Base-by-base conservation (phyloP, 768 basidiomycete species). In the Pisolithus sp. region DNA sequence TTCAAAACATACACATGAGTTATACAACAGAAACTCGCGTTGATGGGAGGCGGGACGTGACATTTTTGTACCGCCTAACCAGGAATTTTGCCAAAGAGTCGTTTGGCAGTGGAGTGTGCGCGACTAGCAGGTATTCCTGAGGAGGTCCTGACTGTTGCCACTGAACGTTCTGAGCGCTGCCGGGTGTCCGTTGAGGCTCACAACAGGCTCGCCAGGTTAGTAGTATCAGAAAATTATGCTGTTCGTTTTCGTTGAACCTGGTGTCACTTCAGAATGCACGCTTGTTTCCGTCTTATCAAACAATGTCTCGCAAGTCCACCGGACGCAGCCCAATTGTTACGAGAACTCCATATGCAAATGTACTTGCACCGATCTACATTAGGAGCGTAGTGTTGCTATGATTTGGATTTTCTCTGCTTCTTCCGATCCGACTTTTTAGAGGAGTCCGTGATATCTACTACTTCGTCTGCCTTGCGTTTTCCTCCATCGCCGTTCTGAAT, bases 51-150 rank as follows among this genome's bases (percentile, higher is more conserved):
- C 76, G 86, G 21, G 82, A 87, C 46, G 86, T 99, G 39, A 88
- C 86, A 5, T 99, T 98, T 70, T 70, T 96, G 28, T 99, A 95
- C 68, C 77, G 71, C 28, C 72, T 97, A 20, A 76, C 78, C 0
- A 68, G 72, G 7, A 93, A 93, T 10, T 71, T 92, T 34, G 86
- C 91, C 4, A 72, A 76, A 74, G 86, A 86, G 61, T 93, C 90
- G 0, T 97, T 93, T 63, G 93, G 93, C n/a, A 10, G 83, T 96
- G 8, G 93, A 95, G 73, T 95, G 93, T 65, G 93, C 85, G 7
- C 79, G 91, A 41, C 77, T 97, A 23, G 95, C 95, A 0, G 86
- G 86, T 8, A 64, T 98, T 31, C 87, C 91, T 0, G 83, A 86
- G 57, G 54, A 66, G 2, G 75, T 98, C 7, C 73, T 97, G 3